phyloP scores from a whole-genome alignment of 2,329 filamentous ascomycete species.

The Alternaria hordeiaustralica region DNA sequence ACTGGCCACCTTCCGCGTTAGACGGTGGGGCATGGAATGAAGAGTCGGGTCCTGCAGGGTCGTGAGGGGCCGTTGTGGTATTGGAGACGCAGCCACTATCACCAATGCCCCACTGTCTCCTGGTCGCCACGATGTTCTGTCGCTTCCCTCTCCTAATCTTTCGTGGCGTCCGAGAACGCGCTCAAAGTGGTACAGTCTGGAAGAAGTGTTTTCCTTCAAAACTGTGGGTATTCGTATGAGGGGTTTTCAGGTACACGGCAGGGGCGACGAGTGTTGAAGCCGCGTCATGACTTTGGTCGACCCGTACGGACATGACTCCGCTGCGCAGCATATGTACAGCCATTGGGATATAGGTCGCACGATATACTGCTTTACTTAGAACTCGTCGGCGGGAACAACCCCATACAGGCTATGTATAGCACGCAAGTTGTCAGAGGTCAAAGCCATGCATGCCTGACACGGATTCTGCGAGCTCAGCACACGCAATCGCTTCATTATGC shows the following conservation, averaged over 20 bases:
- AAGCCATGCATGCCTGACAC: background rate
- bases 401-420: background rate
- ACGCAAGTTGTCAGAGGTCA: background rate
- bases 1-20: background rate
- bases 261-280: background rate
- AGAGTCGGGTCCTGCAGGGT: background rate
- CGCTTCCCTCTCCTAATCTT: background rate
- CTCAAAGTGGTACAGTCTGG: background rate
- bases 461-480: background rate
- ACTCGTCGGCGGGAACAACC: background rate
- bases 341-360: background rate
- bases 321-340: background rate
- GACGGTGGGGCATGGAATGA: background rate
- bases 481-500: background rate
- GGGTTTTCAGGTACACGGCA: background rate
- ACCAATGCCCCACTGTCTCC: background rate
- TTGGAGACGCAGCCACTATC: constrained; percentile 13
- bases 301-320: background rate
- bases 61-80: background rate
- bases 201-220: background rate
- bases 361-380: background rate
- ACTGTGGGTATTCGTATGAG: background rate
- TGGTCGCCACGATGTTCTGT: background rate
- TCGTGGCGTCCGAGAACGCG: background rate
- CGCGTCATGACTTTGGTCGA: background rate